Evolutionary conservation across 345 rosid genomes (phyloP).

Genomic region (Eucalyptus polybractea): DNA sequence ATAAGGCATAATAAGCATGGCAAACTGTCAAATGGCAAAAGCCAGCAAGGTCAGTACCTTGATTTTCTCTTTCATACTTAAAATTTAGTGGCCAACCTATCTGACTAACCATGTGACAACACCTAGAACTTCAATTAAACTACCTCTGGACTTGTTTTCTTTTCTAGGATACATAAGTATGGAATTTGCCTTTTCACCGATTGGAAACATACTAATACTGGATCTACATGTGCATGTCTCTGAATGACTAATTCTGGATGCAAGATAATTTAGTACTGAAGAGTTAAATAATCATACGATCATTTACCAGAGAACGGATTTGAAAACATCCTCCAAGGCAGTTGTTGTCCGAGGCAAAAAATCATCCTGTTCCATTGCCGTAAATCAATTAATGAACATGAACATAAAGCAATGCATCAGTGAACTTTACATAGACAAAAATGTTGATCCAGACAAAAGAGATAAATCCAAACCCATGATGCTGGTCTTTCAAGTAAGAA

Average conservation of each 20-base stretch:
- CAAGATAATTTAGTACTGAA: neutral
- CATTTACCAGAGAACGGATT: conserved; percentile 78
- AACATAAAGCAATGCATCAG: neutral
- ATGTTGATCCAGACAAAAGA: neutral
- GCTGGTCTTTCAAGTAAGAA: neutral
- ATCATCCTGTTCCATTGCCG: conserved; percentile 58
- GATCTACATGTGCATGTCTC: neutral
- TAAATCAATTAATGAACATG: neutral
- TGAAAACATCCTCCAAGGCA: conserved; percentile 71
- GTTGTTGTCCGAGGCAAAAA: conserved; percentile 89
- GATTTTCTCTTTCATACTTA: neutral
- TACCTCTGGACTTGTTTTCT: neutral
- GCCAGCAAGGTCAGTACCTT: neutral
- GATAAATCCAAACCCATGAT: neutral
- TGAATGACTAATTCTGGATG: neutral
- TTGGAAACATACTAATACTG: neutral
- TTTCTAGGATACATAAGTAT: neutral
- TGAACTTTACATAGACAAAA: neutral
- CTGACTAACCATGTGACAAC: neutral
- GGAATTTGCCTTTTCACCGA: neutral
- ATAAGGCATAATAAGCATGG: conserved; percentile 80
- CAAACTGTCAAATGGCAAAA: conserved; percentile 43
- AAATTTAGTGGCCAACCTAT: neutral
- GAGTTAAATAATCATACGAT: neutral
- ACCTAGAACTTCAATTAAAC: neutral